phyloP scores from a whole-genome alignment of 495 filamentous ascomycete species.

The Hypoxylon rickii region DNA sequence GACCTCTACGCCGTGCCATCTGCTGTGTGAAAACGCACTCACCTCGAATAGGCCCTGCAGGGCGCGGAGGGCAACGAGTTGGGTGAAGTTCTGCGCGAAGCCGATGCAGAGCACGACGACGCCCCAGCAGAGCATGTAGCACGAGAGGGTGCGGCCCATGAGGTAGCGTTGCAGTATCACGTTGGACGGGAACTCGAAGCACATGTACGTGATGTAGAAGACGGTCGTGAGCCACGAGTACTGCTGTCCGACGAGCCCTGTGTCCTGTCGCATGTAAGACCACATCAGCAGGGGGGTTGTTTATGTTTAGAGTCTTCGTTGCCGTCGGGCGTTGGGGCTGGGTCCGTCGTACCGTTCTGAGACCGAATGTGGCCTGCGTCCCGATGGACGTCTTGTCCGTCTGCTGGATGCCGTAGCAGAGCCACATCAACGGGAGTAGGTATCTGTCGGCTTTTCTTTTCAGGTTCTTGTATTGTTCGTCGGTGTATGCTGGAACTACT shows the following conservation, averaged over 20 bases:
- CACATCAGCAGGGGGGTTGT: neutral
- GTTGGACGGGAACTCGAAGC: constrained; percentile 42
- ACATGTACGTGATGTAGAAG: constrained; percentile 42
- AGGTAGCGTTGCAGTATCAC: constrained; percentile 38
- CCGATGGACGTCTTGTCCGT: constrained; percentile 40
- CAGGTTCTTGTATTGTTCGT: constrained; percentile 37
- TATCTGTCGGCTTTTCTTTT: constrained; percentile 38
- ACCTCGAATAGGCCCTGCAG: constrained; percentile 45
- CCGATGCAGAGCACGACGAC: constrained; percentile 37
- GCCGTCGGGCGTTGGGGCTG: neutral
- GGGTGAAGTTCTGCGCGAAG: constrained; percentile 42
- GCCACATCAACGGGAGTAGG: constrained; percentile 41
- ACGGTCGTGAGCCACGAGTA: constrained; percentile 41
- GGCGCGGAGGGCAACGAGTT: constrained; percentile 38
- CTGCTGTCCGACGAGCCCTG: constrained; percentile 39
- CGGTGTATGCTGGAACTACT: constrained; percentile 30
- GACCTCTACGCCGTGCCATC: too few relatives aligned
- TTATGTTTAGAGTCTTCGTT: neutral
- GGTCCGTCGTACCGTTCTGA: constrained; percentile 13
- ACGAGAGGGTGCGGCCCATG: constrained; percentile 41
- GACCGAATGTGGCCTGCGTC: constrained; percentile 39
- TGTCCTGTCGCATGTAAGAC: constrained; percentile 23
- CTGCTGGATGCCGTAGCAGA: constrained; percentile 43
- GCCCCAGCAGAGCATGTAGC: constrained; percentile 42
- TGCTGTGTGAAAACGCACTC: neutral